phyloP scores from a whole-genome alignment of 306 rosid genomes.

The Cucurbita moschata region DNA sequence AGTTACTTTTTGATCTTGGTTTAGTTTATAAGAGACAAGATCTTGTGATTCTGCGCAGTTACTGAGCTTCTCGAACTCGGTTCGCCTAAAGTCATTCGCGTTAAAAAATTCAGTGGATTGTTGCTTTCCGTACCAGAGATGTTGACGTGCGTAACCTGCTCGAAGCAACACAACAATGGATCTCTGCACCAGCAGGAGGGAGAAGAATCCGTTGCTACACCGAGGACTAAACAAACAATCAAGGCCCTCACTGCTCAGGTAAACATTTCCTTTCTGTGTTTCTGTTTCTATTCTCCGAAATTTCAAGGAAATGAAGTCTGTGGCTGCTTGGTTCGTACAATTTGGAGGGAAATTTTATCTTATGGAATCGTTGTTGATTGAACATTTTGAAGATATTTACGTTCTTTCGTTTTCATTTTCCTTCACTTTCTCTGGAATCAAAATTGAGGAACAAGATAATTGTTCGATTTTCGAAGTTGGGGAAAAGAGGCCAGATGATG shows the following conservation, averaged over 20 bases:
- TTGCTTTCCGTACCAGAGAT: constrained; percentile 23
- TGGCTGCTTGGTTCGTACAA: neutral
- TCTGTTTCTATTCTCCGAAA: constrained; percentile 16
- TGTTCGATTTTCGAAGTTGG: neutral
- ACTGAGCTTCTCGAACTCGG: constrained; percentile 4
- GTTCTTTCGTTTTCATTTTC: neutral
- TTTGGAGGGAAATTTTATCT: neutral
- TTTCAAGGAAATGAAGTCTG: neutral
- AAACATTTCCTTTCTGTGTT: neutral
- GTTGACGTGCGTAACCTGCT: constrained; percentile 93
- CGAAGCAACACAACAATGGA: constrained; percentile 81
- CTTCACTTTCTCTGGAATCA: neutral
- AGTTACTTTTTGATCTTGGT: constrained; percentile 3
- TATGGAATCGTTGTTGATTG: no score
- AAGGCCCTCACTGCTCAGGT: constrained; percentile 89
- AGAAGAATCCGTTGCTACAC: constrained; percentile 53
- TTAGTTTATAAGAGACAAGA: constrained; percentile 14
- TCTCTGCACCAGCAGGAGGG: constrained; percentile 63
- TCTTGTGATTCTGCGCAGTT: constrained; percentile 22
- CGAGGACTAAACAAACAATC: constrained; percentile 76
- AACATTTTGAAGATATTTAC: no score
- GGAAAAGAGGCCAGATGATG: neutral
- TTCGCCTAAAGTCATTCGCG: neutral
- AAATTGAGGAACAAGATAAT: neutral
- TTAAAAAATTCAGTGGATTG: neutral